phyloP scores from a whole-genome alignment of 2,329 filamentous ascomycete species.

The Fusarium humuli region DNA sequence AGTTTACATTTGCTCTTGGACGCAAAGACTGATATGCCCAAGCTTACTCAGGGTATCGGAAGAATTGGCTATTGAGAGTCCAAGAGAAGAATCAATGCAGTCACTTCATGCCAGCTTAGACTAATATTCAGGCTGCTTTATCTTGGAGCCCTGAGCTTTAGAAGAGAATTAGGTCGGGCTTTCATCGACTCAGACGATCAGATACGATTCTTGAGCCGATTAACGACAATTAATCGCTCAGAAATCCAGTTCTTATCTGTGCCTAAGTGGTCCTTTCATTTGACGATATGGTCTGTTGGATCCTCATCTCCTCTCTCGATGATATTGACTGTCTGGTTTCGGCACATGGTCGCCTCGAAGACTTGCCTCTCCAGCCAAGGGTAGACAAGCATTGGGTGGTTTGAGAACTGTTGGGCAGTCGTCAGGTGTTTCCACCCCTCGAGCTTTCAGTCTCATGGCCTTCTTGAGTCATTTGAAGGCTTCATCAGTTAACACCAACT shows the following conservation, averaged over 20 bases:
- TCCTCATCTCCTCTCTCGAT: not conserved
- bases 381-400: not conserved
- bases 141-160: not conserved
- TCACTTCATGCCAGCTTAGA: not conserved
- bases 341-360: not conserved
- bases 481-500: not conserved
- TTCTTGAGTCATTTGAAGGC: not conserved
- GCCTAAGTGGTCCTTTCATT: not conserved
- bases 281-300: not conserved
- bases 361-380: not conserved
- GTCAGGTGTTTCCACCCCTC: not conserved
- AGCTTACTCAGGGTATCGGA: not conserved
- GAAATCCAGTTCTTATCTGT: not conserved
- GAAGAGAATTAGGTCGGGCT: not conserved
- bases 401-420: not conserved
- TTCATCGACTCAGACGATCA: not conserved
- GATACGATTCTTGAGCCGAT: not conserved
- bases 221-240: not conserved
- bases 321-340: not conserved
- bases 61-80: not conserved
- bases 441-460: not conserved
- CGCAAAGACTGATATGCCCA: accelerated
- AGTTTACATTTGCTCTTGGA: not conserved
- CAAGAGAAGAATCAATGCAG: not conserved
- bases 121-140: too few relatives aligned